These are phyloP conservation scores for Phtheirospermum japonicum DNA, from an alignment of 257 asterid genomes.

Conservation along the genomic window DNA sequence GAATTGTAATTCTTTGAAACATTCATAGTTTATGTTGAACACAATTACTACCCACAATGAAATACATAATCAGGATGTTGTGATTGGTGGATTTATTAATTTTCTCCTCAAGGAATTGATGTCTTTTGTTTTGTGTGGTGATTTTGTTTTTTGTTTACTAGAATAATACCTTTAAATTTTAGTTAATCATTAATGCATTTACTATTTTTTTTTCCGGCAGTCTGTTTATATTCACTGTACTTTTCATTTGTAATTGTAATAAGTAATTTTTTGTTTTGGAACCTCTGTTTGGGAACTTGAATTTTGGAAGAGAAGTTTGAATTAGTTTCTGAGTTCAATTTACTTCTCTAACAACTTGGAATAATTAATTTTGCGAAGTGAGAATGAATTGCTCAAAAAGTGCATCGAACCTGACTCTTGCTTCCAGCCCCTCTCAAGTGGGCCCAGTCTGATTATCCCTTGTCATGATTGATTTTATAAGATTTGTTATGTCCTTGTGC, in stretches of 20 bases:
- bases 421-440: too few relatives aligned
- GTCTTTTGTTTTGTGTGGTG: not conserved
- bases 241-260: not conserved
- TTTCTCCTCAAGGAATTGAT: not conserved
- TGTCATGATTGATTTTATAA: not conserved
- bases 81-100: not conserved
- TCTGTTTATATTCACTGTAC: too few relatives aligned
- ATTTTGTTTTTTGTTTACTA: not conserved
- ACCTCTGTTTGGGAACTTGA: too few relatives aligned
- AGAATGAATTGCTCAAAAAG: too few relatives aligned
- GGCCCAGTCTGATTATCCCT: not conserved
- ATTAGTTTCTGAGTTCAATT: too few relatives aligned
- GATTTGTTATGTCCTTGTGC: constrained; percentile 14
- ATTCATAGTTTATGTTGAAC: not conserved
- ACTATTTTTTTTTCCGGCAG: not conserved
- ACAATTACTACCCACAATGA: not conserved
- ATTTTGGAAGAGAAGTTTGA: too few relatives aligned
- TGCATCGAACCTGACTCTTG: too few relatives aligned
- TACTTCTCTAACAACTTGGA: too few relatives aligned
- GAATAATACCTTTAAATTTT: not conserved
- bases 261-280: too few relatives aligned
- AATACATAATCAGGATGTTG: not conserved
- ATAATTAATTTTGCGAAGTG: too few relatives aligned
- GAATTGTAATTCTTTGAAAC: too few relatives aligned
- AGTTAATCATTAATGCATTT: not conserved